phyloP scores from a whole-genome alignment of 2,329 filamentous ascomycete genomes.

The Exophiala bonariae region DNA sequence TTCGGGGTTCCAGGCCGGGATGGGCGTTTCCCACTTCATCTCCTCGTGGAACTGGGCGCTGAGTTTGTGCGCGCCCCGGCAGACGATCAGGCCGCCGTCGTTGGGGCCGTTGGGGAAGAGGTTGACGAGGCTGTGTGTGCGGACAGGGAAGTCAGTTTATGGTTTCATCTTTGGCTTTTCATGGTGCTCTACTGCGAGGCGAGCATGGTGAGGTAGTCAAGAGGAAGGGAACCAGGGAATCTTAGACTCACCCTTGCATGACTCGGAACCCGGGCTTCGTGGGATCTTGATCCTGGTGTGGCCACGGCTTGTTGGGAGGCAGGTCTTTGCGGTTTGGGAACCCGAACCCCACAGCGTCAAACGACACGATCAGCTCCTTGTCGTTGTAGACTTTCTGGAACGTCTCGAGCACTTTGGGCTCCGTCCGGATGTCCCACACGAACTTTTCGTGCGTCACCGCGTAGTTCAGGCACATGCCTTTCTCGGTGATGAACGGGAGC shows the following conservation, averaged over 20 bases:
- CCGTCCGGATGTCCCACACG: constrained; percentile 45
- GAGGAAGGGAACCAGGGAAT: no score
- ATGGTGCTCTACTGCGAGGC: no score
- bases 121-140: constrained; percentile 54
- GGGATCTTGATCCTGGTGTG: constrained; percentile 49
- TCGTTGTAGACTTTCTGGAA: constrained; percentile 44
- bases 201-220: no score
- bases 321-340: constrained; percentile 39
- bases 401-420: constrained; percentile 41
- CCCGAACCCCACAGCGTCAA: constrained; percentile 49
- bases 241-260: no score
- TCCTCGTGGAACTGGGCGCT: constrained; percentile 34
- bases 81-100: constrained; percentile 41
- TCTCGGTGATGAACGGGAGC: constrained; percentile 46
- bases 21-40: constrained; percentile 31
- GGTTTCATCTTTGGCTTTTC: no score
- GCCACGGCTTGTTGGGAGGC: constrained; percentile 40
- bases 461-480: constrained; percentile 51
- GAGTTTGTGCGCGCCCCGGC: constrained; percentile 32
- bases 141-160: no score
- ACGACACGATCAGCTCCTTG: constrained; percentile 41
- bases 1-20: constrained; percentile 31
- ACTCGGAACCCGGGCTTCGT: constrained; percentile 50
- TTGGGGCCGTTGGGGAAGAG: constrained; percentile 36
- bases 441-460: constrained; percentile 51